phyloP scores from a whole-genome alignment of 2,329 filamentous ascomycete genomes.

The Talaromyces albobiverticillius region DNA sequence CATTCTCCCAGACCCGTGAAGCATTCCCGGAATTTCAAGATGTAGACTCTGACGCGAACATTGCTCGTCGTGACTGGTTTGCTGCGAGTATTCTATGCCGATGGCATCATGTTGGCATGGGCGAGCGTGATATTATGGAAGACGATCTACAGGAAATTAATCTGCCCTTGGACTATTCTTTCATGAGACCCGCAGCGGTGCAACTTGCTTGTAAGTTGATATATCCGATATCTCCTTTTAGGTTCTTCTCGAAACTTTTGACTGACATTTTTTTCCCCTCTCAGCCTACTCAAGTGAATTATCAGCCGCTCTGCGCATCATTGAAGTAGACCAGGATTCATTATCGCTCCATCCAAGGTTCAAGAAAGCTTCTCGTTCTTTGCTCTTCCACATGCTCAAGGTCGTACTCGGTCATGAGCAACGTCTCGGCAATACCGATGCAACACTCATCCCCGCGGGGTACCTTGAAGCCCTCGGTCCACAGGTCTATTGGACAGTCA shows the following conservation, averaged over 20 bases:
- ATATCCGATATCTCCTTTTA: not conserved
- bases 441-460: conserved; percentile 3
- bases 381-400: conserved; percentile 12
- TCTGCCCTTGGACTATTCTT: conserved; percentile 36
- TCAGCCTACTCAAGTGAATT: conserved; percentile 16
- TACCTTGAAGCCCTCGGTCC: conserved; percentile 37
- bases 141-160: conserved; percentile 32
- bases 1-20: conserved; percentile 36
- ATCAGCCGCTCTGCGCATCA: conserved; percentile 10
- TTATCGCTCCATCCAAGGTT: conserved; percentile 13
- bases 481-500: conserved; percentile 43
- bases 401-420: conserved; percentile 8
- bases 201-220: conserved; percentile 38
- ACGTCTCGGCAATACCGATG: conserved; percentile 9
- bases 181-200: conserved; percentile 33
- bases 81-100: conserved; percentile 38
- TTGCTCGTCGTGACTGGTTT: conserved; percentile 40
- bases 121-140: conserved; percentile 36
- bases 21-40: conserved; percentile 33
- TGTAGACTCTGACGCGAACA: conserved; percentile 39
- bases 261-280: not conserved
- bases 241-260: not conserved
- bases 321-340: conserved; percentile 13
- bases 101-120: conserved; percentile 42
- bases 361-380: conserved; percentile 12